Evolutionary conservation across 441 rosid species (phyloP), one percentile per base, ranked within the genome.

Genomic region (Populus hybrid): DNA sequence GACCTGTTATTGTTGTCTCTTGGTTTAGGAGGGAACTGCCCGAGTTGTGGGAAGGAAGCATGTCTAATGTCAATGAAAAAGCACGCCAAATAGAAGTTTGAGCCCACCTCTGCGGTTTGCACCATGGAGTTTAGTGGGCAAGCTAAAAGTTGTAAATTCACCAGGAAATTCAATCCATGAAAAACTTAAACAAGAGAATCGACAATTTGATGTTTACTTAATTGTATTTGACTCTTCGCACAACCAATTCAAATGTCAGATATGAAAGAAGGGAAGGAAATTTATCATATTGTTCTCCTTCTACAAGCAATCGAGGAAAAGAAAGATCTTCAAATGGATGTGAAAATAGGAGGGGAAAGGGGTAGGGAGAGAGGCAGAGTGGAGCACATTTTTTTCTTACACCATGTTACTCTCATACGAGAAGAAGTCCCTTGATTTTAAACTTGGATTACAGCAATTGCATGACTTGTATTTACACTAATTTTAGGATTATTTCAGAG

Each of bases 21-120:
- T 95, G 98, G 97, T 36, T 84, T 78, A 89, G 95, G 87, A 89
- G 88, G 83, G 97, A 95, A 28, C 88, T 95, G 40, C 80, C 64
- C 0, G 99, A 95, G 83, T 84, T 95, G 38, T 95, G 99, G 99
- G 97, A 94, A 92, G 98, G 99, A 80, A 78, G 80, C 74, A 16
- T 77, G 78, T 83, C 88, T 2, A 86, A 79, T 82, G 74, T 75
- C 72, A 75, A 61, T 29, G 98, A 95, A 69, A 92, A 91, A 81
- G 83, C 81, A 72, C 94, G 85, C 70, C 90, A 90, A 82, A 83
- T 89, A 77, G 97, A 92, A 81, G 93, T 84, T 31, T 95, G 83
- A 91, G 81, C 70, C 73, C 18, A 68, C 69, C 18, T 42, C 66
- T 10, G 20, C 40, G 6, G 20, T 50, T 50, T 24, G 68, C 31